These are phyloP conservation scores for Sporothrix variecibatus DNA, from an alignment of 2,329 filamentous ascomycete species.

Conservation along the genomic window DNA sequence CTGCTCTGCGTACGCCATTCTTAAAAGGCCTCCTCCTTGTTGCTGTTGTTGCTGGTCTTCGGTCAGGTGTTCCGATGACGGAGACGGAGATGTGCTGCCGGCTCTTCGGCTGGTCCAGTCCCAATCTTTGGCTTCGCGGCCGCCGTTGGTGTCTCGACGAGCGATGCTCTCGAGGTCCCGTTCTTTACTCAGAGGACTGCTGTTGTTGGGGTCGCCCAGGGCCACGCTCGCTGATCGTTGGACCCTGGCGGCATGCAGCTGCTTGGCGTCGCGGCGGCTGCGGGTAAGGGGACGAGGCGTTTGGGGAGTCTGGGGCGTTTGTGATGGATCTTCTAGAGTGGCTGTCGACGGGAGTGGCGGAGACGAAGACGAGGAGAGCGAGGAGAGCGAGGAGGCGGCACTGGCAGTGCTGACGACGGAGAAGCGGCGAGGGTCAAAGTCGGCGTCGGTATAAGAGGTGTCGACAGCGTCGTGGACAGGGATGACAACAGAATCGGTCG, in stretches of 20 bases:
- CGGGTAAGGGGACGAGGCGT: slow-evolving; percentile 37
- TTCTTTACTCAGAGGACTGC: slow-evolving; percentile 29
- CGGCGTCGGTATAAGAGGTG: slow-evolving; percentile 31
- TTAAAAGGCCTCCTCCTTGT: slow-evolving; percentile 45
- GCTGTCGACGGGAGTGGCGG: background rate
- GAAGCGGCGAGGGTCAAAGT: slow-evolving; percentile 36
- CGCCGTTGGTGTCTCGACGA: background rate
- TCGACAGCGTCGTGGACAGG: slow-evolving; percentile 27
- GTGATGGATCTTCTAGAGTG: slow-evolving; percentile 24
- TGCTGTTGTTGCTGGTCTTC: slow-evolving; percentile 29
- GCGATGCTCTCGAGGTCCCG: slow-evolving; percentile 27
- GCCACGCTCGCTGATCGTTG: slow-evolving; percentile 46
- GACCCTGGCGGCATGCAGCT: slow-evolving; percentile 52
- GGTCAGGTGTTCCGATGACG: slow-evolving; percentile 14
- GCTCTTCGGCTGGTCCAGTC: slow-evolving; percentile 28
- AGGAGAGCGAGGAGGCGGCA: slow-evolving; percentile 31
- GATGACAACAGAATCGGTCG: slow-evolving; percentile 31
- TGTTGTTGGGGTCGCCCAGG: slow-evolving; percentile 32
- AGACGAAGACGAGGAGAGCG: slow-evolving; percentile 19
- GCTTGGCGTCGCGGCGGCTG: slow-evolving; percentile 50
- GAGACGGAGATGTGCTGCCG: slow-evolving; percentile 22
- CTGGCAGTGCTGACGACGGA: slow-evolving; percentile 38
- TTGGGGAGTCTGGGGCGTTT: slow-evolving; percentile 27
- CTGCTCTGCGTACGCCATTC: slow-evolving; percentile 66
- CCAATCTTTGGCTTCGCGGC: slow-evolving; percentile 23